Evolutionary conservation across 768 basidiomycete species (phyloP).

Genomic region (Leccinellum rugosiceps): DNA sequence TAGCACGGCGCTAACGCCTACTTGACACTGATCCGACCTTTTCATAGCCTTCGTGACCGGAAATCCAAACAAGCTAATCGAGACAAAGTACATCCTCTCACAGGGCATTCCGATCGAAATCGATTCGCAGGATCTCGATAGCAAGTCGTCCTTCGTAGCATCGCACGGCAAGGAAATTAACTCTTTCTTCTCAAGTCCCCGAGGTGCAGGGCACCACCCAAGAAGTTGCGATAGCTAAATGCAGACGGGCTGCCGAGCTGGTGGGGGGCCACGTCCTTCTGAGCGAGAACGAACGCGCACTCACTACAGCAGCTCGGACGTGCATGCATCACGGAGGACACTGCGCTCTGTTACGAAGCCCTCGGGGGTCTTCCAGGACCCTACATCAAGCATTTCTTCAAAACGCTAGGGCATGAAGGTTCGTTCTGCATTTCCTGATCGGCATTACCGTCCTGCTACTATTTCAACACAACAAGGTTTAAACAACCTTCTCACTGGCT

Average conservation of each 20-base stretch:
- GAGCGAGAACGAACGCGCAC: background rate
- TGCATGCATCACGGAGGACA: slow-evolving; percentile 84
- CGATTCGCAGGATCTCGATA: slow-evolving; percentile 74
- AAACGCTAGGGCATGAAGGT: slow-evolving; percentile 82
- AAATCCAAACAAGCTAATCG: slow-evolving; percentile 87
- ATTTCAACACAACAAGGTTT: slow-evolving; percentile 47
- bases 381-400: slow-evolving; percentile 94
- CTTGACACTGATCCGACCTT: slow-evolving; percentile 11
- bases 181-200: slow-evolving; percentile 54
- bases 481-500: slow-evolving; percentile 76
- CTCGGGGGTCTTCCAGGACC: slow-evolving; percentile 92
- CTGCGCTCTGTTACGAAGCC: slow-evolving; percentile 88
- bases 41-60: slow-evolving; percentile 87
- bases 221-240: slow-evolving; percentile 88
- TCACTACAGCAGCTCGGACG: slow-evolving; percentile 39
- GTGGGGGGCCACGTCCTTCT: slow-evolving; percentile 38
- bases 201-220: slow-evolving; percentile 93
- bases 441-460: background rate
- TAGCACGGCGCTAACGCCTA: background rate
- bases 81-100: slow-evolving; percentile 81
- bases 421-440: slow-evolving; percentile 10
- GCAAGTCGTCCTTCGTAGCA: slow-evolving; percentile 42
- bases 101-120: slow-evolving; percentile 67
- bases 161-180: background rate
- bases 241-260: slow-evolving; percentile 77